These are phyloP conservation scores for Trametes pubescens DNA, from an alignment of 1,284 basidiomycete species.

Conservation along the genomic window DNA sequence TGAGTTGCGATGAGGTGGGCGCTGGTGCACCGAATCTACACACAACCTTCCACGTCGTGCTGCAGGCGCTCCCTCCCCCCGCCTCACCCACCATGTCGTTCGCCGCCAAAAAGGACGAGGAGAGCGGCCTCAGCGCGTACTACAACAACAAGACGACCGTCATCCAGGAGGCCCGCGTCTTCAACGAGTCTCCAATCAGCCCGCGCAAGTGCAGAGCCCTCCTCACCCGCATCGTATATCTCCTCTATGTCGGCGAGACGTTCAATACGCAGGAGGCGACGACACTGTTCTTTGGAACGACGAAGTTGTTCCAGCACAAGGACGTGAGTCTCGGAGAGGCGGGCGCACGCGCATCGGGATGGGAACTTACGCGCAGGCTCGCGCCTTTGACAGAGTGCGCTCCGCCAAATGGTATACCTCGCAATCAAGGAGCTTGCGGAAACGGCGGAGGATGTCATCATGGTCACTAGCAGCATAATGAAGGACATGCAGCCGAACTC, in stretches of 20 bases:
- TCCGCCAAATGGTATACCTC: conserved; percentile 98
- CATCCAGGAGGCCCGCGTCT: conserved; percentile 97
- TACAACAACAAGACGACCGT: conserved; percentile 96
- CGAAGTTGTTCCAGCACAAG: conserved; percentile 99
- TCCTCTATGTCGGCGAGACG: conserved; percentile 96
- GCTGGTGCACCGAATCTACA: conserved; percentile 19
- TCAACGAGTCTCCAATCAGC: conserved; percentile 99
- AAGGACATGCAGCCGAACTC: conserved; percentile 99
- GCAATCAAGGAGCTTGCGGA: conserved; percentile 98
- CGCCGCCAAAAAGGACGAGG: conserved; percentile 92
- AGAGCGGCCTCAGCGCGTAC: conserved; percentile 85
- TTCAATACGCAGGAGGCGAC: conserved; percentile 98
- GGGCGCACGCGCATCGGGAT: conserved; percentile 5
- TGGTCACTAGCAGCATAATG: conserved; percentile 99
- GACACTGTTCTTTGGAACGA: conserved; percentile 98
- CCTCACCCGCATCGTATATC: conserved; percentile 95
- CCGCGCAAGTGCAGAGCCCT: conserved; percentile 96
- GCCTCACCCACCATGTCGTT: conserved; percentile 64
- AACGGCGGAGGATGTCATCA: conserved; percentile 99
- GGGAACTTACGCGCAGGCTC: conserved; percentile 11
- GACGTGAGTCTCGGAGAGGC: conserved; percentile 75
- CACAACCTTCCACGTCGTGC: conserved; percentile 31
- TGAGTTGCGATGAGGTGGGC: conserved; percentile 30
- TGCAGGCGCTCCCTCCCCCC: conserved; percentile 25
- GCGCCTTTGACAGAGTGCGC: conserved; percentile 71